Conservation (phyloP, 306 rosid species). For the Prinsepia uniflora region DNA sequence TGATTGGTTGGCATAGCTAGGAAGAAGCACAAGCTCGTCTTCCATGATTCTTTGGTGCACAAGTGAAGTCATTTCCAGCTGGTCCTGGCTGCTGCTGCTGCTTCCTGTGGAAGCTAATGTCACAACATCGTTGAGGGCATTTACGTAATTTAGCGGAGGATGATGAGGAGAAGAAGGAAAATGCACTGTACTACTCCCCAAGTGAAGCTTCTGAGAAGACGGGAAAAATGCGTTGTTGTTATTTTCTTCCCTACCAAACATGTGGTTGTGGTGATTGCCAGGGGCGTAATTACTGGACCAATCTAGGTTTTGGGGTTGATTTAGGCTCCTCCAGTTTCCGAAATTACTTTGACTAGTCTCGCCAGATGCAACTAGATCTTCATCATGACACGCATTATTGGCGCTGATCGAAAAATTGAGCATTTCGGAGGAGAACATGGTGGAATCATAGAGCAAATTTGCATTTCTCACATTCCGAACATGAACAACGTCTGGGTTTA, state of each 20-base stretch:
- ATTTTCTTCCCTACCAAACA: too few species aligned
- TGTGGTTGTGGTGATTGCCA: not conserved
- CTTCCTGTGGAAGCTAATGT: slow-evolving; percentile 37
- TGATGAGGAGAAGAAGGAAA: slow-evolving; percentile 3
- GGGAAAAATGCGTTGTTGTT: too few species aligned
- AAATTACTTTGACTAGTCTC: slow-evolving; percentile 14
- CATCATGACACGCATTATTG: slow-evolving; percentile 8
- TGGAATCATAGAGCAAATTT: slow-evolving; percentile 48
- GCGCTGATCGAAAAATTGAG: slow-evolving; percentile 34
- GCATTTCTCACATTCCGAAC: slow-evolving; percentile 53
- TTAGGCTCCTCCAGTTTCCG: slow-evolving; percentile 36
- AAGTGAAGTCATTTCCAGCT: slow-evolving; percentile 33
- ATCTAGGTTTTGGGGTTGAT: slow-evolving; percentile 39
- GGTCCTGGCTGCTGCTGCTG: slow-evolving; percentile 24
- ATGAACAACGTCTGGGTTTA: slow-evolving; percentile 46
- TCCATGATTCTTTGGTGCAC: slow-evolving; percentile 18
- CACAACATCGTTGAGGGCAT: slow-evolving; percentile 49
- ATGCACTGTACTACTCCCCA: slow-evolving; percentile 31
- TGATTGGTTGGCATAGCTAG: slow-evolving; percentile 37
- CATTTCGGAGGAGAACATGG: slow-evolving; percentile 42
- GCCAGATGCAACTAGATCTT: slow-evolving; percentile 11
- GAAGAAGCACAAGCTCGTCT: slow-evolving; percentile 39
- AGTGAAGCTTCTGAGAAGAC: slow-evolving; percentile 20
- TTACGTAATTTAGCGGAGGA: slow-evolving; percentile 34
- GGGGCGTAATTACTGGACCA: slow-evolving; percentile 46